Base-by-base conservation (phyloP, 495 filamentous ascomycete species). In the Neurospora africana region DNA sequence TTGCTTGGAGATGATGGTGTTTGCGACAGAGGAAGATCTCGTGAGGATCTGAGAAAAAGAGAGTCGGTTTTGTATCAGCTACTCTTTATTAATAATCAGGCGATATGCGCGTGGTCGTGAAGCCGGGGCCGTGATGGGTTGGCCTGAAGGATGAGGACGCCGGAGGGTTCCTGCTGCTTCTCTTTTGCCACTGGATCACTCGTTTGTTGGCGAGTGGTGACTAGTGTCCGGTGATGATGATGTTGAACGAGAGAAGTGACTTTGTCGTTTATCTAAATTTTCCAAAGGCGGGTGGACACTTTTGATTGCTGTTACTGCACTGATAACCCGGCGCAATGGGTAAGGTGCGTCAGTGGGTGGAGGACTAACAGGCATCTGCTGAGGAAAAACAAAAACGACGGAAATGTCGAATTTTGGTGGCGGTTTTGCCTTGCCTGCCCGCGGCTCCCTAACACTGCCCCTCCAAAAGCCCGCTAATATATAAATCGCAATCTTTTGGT, bases 161-260 rank as follows among this genome's bases (percentile, higher is more conserved):
- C 53, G 53, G 37, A 38, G 13, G 47, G 21, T 38, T 70, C 61
- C 68, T 69, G 71, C 58, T 75, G 71, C 68, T 71, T 71, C 53
- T 65, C 30, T 65, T 33, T 65, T 65, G 53, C 53, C 53, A 65
- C 53, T 65, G 23, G 3, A 6, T 65, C 53, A 65, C 27, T 65
- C 53, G 53, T 65, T 8, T 61, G 53, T 5, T 30, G 53, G 53
- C 11, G 23, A 61, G 21, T 58, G 53, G 47, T 61, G 53, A 61
- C 27, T 33, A 27, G 53, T 33, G 53, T 33, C 53, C 15, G 53
- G 23, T 65, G 27, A 65, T 33, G 53, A 65, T 65, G 53, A 33
- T 65, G 53, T n/a, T n/a, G n/a, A n/a, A 65, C 53, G 19, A 65
- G 27, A 65, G 53, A 65, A 33, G 27, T 33, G 53, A 65, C 15